Percentiles rank a stretch among this genome's conserved stretches.
phyloP scores from a whole-genome alignment of 495 filamentous ascomycete genomes.

The Penicillium steckii region DNA sequence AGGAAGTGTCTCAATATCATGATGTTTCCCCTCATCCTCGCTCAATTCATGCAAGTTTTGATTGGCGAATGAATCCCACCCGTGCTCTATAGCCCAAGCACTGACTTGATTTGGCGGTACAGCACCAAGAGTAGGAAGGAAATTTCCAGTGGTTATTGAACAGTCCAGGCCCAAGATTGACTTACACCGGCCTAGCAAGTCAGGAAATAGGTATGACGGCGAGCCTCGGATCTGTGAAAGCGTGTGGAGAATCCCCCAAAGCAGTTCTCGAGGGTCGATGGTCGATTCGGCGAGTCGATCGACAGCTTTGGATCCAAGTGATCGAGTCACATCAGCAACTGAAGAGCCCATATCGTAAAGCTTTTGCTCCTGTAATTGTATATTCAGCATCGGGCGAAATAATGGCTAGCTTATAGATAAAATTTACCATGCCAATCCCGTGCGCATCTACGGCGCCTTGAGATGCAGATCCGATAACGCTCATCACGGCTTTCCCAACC shows the following conservation, averaged over 20 bases:
- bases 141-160: conserved; percentile 33
- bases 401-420: background rate
- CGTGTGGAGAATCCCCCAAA: conserved; percentile 44
- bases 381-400: conserved; percentile 1
- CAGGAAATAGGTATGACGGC: conserved; percentile 42
- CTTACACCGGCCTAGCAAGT: conserved; percentile 35
- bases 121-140: conserved; percentile 25
- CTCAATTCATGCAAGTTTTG: conserved; percentile 3
- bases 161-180: conserved; percentile 33
- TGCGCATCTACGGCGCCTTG: conserved; percentile 57
- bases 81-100: conserved; percentile 19
- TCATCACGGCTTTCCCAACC: conserved; percentile 53
- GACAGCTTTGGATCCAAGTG: conserved; percentile 31
- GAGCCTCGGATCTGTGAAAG: conserved; percentile 44
- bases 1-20: conserved; percentile 2
- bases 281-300: conserved; percentile 31
- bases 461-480: conserved; percentile 51
- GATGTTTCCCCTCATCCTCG: conserved; percentile 7
- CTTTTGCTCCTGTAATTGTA: conserved; percentile 38
- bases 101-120: background rate
- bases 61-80: conserved; percentile 13
- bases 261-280: conserved; percentile 37
- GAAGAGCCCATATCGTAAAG: conserved; percentile 39
- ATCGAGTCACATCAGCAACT: conserved; percentile 30
- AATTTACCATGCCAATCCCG: conserved; percentile 60